Conservation (phyloP, 2,329 filamentous ascomycete species). For the Fusarium azukiicola region DNA sequence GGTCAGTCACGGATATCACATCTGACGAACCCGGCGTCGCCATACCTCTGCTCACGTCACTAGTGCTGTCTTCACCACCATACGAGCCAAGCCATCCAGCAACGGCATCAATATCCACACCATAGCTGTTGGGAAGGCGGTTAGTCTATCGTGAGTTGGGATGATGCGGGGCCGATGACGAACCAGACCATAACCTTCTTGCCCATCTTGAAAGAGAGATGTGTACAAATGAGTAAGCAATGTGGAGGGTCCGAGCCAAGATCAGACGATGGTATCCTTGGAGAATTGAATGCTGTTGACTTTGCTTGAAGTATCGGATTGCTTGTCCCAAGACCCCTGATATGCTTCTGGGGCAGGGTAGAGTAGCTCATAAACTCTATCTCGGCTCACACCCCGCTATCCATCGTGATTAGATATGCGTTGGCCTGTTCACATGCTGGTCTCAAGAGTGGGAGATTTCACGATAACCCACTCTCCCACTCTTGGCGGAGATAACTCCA, state of each 20-base stretch:
- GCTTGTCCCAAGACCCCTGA: conserved; percentile 4
- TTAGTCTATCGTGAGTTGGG: background rate
- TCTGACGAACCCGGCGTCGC: background rate
- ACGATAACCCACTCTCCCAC: conserved; percentile 7
- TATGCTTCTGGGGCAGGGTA: conserved; percentile 1
- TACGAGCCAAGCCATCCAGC: conserved; percentile 90
- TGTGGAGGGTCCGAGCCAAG: background rate
- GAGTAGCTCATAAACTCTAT: conserved; percentile 1
- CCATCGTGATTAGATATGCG: background rate
- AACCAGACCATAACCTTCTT: conserved; percentile 60
- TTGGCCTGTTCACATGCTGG: conserved; percentile 8
- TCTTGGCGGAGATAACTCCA: conserved; percentile 20
- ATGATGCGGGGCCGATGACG: background rate
- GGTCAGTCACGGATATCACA: conserved; percentile 52
- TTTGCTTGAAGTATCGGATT: background rate
- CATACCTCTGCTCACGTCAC: conserved; percentile 85
- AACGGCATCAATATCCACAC: conserved; percentile 88
- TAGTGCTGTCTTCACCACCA: conserved; percentile 87
- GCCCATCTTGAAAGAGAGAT: conserved; percentile 51
- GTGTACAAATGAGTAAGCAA: background rate
- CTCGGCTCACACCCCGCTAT: background rate
- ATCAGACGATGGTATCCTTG: conserved; percentile 1
- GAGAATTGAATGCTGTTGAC: background rate
- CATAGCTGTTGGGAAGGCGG: conserved; percentile 70
- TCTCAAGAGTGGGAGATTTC: conserved; percentile 18